Evolutionary conservation across 2,329 filamentous ascomycete genomes (phyloP), one percentile per base, ranked within the genome.

Genomic region (Clarireedia monteithiana): DNA sequence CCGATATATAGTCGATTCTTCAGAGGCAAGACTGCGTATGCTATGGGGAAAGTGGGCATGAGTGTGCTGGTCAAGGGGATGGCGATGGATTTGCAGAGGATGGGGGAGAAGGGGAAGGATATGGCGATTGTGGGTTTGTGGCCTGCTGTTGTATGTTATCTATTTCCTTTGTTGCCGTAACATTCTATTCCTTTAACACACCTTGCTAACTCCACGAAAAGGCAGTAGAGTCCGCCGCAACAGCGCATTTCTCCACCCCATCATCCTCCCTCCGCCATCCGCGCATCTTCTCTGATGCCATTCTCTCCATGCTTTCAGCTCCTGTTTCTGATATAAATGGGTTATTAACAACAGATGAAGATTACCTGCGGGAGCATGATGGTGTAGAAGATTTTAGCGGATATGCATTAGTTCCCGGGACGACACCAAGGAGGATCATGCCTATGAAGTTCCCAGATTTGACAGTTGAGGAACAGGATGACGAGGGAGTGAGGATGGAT

Each of bases 1-100:
- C 89, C 89, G 1, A 91, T 95, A 56, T 95, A 95, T 71, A 87
- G 82, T 60, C 78, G 90, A 30, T 95, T 95, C 71, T 91, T 94
- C 70, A 74, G 87, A 23, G 90, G 89, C 10, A 95, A 95, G 77
- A 88, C 89, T 1, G 88, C 86, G 14, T 95, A 95, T 72, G 88
- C 90, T 2, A 77, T 83, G 71, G 83, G 84, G 1, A 94, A 94
- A 68, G 79, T 92, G 3, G 88, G 77, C 46, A 95, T 95, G 89
- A 87, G 82, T 64, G 86, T 92, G 3, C 68, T 95, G 46, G 89
- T 86, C 0, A 89, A 89, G 68, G 90, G 89, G 0, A 73, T 95
- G 14, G 88, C 86, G 0, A 89, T 94, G 85, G 90, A 95, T 64
- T 89, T 88, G 67, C 73, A 81, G 61, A 74, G 89, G 15, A 64